Base-by-base conservation (phyloP, 106 monocot species). In the Xerophyta viscosa region DNA sequence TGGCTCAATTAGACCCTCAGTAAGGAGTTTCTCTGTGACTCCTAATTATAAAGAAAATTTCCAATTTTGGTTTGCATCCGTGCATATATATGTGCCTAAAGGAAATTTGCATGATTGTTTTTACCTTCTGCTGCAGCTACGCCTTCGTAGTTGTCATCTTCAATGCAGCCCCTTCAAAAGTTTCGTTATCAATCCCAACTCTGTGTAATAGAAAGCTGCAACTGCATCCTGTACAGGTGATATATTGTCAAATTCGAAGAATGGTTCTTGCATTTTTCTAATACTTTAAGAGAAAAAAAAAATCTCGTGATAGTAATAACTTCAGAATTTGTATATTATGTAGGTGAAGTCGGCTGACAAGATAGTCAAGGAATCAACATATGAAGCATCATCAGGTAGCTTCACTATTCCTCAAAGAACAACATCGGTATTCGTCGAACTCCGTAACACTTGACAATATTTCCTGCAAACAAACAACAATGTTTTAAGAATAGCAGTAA, bases 211-310 rank as follows among this genome's bases (percentile, higher is more conserved):
- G 53, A 73, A 42, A n/a, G 15, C 69, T 91, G 41, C 62, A 76
- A 39, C 62, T 86, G 58, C 85, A 91, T 68, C 86, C 91, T 30
- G 54, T 90, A 22, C 84, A 84, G 84, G 89, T 90, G 71, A 31
- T 20, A 11, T 47, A n/a, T 3, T 21, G 25, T 13, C n/a, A n/a
- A n/a, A 31, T 4, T 31, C 20, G 15, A 18, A 27, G 36, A 5
- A 27, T 21, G 19, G 13, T 8, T 3, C 27, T 12, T 2, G 33
- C 11, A 33, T 5, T 33, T 33, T 33, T 33, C 33, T 6, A 11
- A 11, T 33, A 6, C 5, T 33, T 33, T 33, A 33, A 6, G 7
- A 33, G 5, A 33, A 33, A 33, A 11, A 6, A 6, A 11, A 33
- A 33, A n/a, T n/a, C n/a, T n/a, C n/a, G n/a, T n/a, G n/a, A n/a